A percentile compares a stretch with the other conserved stretches of the same genome.
Conservation (phyloP, 768 basidiomycete species). For the Mycena epipterygia region DNA sequence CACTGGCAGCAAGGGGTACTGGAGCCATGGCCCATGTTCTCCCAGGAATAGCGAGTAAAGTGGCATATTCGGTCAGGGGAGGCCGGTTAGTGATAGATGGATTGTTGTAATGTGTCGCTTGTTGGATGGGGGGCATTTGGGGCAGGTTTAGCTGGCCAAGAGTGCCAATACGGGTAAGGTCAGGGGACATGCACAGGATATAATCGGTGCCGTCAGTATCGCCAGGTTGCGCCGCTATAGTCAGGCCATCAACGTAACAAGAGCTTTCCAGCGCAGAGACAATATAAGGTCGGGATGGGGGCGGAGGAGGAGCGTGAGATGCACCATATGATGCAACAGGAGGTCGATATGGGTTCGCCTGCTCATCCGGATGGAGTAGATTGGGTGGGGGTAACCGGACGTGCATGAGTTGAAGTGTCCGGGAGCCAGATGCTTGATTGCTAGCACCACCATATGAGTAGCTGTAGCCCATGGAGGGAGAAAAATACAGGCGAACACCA, state of each 20-base stretch:
- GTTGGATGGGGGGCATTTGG: constrained; percentile 56
- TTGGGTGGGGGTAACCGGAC: constrained; percentile 85
- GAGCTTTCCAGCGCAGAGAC: constrained; percentile 71
- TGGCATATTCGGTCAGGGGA: constrained; percentile 83
- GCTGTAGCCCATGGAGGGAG: constrained; percentile 63
- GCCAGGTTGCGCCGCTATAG: constrained; percentile 79
- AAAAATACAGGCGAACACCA: constrained; percentile 89
- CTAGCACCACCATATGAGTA: constrained; percentile 62
- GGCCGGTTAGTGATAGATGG: constrained; percentile 59
- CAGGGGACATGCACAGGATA: constrained; percentile 80
- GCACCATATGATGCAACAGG: constrained; percentile 62
- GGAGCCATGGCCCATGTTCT: constrained; percentile 87
- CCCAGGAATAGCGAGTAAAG: constrained; percentile 83
- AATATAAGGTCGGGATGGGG: constrained; percentile 69
- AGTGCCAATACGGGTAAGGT: constrained; percentile 78
- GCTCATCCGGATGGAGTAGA: constrained; percentile 83
- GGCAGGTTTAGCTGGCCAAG: constrained; percentile 75
- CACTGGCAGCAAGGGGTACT: constrained; percentile 51
- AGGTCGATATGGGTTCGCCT: constrained; percentile 64
- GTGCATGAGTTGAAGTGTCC: constrained; percentile 78
- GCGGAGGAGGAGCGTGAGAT: constrained; percentile 59
- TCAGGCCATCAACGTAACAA: constrained; percentile 77
- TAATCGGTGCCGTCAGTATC: constrained; percentile 83
- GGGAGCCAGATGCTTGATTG: constrained; percentile 45
- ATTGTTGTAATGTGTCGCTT: constrained; percentile 55